These are phyloP conservation scores for Clonostachys solani DNA, from an alignment of 2,329 filamentous ascomycete species.

Conservation along the genomic window DNA sequence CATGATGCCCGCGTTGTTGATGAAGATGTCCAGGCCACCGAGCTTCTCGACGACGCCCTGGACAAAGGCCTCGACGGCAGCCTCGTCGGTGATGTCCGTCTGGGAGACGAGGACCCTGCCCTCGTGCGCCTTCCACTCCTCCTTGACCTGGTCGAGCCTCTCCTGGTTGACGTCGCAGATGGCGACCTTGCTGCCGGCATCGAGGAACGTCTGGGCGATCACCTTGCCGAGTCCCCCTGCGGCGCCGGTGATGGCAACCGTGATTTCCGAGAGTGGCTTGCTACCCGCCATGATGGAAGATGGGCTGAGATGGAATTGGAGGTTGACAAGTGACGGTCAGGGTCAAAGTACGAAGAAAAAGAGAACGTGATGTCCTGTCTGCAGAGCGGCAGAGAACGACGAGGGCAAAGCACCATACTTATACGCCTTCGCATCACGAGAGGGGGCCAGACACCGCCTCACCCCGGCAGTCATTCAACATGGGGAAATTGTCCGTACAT, in stretches of 20 bases:
- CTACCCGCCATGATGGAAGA: too few species aligned
- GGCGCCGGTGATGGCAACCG: constrained; percentile 14
- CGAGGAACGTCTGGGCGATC: constrained; percentile 17
- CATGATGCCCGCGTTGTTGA: constrained; percentile 56
- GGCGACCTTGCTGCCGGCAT: constrained; percentile 21
- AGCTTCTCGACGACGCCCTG: constrained; percentile 10
- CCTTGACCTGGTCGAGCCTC: constrained; percentile 5
- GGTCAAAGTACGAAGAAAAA: too few species aligned
- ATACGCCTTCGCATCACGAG: too few species aligned
- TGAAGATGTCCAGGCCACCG: constrained; percentile 41
- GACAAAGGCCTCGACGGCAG: constrained; percentile 13
- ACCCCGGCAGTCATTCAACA: too few species aligned
- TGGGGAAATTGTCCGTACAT: too few species aligned
- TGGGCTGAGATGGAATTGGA: too few species aligned
- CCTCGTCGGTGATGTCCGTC: constrained; percentile 13
- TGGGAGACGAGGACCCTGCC: constrained; percentile 3
- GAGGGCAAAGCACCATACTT: too few species aligned
- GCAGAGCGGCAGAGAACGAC: too few species aligned
- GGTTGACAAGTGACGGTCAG: too few species aligned
- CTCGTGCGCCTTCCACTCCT: constrained; percentile 1
- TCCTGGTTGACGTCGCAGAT: constrained; percentile 21
- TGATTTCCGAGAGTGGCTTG: constrained; percentile 6
- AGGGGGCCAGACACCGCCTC: too few species aligned
- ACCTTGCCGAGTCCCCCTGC: constrained; percentile 9
- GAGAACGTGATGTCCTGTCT: too few species aligned